Evolutionary conservation across 2,329 filamentous ascomycete species (phyloP), one percentile per base, ranked within the genome.

Genomic region (Aspergillus ochraceus): DNA sequence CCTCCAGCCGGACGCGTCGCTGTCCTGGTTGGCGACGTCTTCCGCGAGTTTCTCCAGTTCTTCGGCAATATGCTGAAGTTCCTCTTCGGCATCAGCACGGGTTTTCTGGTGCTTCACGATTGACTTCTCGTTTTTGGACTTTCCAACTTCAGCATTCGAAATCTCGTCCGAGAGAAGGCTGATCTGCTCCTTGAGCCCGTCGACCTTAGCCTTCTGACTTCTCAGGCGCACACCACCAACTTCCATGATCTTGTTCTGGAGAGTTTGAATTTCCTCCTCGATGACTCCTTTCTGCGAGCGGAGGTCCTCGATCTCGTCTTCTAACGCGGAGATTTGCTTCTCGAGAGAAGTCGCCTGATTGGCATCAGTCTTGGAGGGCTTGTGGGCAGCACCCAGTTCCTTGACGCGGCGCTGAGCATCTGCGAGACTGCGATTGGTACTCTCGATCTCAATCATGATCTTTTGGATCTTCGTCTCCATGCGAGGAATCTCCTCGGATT

Each of bases 221-320:
- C 95, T 89, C 19, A 99, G 86, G 77, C 91, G 92, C 70, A 98
- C 92, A 77, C 95, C 95, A 71, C 95, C 95, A 64, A 97, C 89
- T 76, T 97, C 90, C 95, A 99, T 98, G 71, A 99, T 99, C 81
- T 93, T 96, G 83, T 95, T 89, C 73, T 99, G 94, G 1, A 99
- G 82, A 20, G 84, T 84, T 77, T 96, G 94, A 77, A 99, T 98
- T 76, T 98, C 95, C 26, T 89, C 88, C 73, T 99, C 95, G 9
- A 97, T 88, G 50, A 89, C 95, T 1, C 90, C 86, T n/a, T 90
- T 97, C 76, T 98, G 92, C 10, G 86, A 83, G 62, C 88, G 91
- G 10, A 99, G 84, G 69, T 89, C 90, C 60, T 90, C 86, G 11
- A 97, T 86, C 68, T 97, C 91, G 66, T 86, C 86, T 69, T 92